Evolutionary conservation across 1,284 basidiomycete species (phyloP).

Genomic region (Heterobasidion annosum): DNA sequence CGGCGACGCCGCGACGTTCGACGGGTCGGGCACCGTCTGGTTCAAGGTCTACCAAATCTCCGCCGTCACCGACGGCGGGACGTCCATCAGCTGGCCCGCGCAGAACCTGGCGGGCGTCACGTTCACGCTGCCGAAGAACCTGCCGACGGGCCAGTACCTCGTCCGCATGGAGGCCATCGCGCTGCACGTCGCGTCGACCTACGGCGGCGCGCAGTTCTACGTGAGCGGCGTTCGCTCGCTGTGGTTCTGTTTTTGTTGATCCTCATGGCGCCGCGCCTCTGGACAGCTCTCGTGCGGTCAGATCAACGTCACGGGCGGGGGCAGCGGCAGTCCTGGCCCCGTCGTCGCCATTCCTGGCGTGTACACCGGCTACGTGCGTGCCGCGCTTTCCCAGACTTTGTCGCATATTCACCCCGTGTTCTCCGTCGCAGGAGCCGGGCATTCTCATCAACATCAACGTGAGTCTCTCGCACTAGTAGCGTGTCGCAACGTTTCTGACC

Average conservation of each 20-base stretch:
- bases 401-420: neutral
- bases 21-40: slow-evolving; percentile 17
- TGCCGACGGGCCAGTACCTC: slow-evolving; percentile 37
- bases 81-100: slow-evolving; percentile 29
- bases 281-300: slow-evolving; percentile 18
- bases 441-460: slow-evolving; percentile 29
- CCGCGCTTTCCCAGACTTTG: neutral
- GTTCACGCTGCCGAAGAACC: slow-evolving; percentile 32
- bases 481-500: neutral
- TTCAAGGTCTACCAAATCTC: slow-evolving; percentile 28
- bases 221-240: slow-evolving; percentile 6
- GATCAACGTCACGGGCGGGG: slow-evolving; percentile 26
- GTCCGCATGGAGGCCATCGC: slow-evolving; percentile 42
- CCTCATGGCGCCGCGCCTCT: neutral
- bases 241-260: slow-evolving; percentile 7
- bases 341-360: slow-evolving; percentile 25
- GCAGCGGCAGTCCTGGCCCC: slow-evolving; percentile 23
- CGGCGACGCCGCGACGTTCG: slow-evolving; percentile 13
- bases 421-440: slow-evolving; percentile 3
- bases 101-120: slow-evolving; percentile 25
- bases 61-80: slow-evolving; percentile 30
- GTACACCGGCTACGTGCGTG: slow-evolving; percentile 20
- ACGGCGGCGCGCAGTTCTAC: slow-evolving; percentile 22
- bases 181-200: slow-evolving; percentile 23
- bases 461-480: neutral